Evolutionary conservation across 306 rosid species (phyloP).

Genomic region (Mimosa pudica): DNA sequence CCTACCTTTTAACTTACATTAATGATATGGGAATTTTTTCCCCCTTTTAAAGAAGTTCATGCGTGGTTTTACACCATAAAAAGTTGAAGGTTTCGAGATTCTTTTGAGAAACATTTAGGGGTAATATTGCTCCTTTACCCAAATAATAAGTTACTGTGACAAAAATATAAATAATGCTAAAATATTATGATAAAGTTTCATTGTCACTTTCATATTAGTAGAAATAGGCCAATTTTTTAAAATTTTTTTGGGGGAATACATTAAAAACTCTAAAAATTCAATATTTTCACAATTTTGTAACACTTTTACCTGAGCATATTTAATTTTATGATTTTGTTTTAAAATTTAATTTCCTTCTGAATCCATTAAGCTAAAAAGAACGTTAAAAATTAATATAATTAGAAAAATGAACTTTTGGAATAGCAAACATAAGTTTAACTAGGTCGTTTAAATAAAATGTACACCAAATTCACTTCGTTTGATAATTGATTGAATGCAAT

Average conservation of each 20-base stretch:
- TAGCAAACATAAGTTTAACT: not conserved
- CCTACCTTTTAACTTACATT: too few relatives aligned
- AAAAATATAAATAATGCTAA: not conserved
- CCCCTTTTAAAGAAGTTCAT: too few relatives aligned
- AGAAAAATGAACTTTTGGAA: not conserved
- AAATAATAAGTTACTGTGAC: too few relatives aligned
- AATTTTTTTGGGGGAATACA: too few relatives aligned
- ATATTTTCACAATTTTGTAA: not conserved
- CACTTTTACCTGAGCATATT: not conserved
- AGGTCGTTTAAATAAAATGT: not conserved
- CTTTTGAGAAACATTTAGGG: too few relatives aligned
- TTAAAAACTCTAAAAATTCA: not conserved
- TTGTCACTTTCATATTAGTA: too few relatives aligned
- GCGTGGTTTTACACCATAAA: too few relatives aligned
- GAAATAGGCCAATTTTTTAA: too few relatives aligned
- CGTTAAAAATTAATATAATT: not conserved
- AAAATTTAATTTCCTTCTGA: not conserved
- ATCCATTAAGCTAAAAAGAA: not conserved
- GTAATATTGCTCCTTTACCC: too few relatives aligned
- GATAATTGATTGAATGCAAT: not conserved
- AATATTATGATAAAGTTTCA: too few relatives aligned
- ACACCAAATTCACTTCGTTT: not conserved
- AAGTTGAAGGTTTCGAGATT: too few relatives aligned
- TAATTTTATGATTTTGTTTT: not conserved
- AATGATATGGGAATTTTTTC: too few relatives aligned